phyloP scores from a whole-genome alignment of 148 eudicot species.

The Dianthus caryophyllus region DNA sequence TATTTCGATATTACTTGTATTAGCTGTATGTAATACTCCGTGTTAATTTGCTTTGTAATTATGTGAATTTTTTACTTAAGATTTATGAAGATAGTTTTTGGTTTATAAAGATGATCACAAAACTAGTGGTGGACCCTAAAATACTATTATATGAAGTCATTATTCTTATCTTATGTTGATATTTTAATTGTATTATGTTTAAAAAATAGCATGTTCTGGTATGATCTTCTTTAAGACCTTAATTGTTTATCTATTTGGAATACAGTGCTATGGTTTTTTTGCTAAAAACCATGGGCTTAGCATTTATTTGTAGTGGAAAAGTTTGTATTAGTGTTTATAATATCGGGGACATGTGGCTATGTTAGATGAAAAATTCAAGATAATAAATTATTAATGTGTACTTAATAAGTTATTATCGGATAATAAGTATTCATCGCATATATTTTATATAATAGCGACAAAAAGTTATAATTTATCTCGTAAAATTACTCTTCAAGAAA shows the following conservation, averaged over 20 bases:
- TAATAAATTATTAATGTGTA: too few species aligned
- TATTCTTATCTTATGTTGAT: slow-evolving; percentile 7
- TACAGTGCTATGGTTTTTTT: neutral
- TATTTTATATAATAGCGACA: too few species aligned
- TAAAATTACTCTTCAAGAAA: too few species aligned
- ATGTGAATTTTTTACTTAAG: too few species aligned
- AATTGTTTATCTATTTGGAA: slow-evolving; percentile 12
- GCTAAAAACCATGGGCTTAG: slow-evolving; percentile 14
- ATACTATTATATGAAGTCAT: neutral
- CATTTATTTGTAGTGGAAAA: neutral
- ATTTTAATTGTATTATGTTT: neutral
- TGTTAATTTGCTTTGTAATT: neutral
- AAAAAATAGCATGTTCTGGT: neutral
- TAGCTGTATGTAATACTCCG: too few species aligned
- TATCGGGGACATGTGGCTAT: too few species aligned
- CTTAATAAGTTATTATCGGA: too few species aligned
- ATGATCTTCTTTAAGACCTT: neutral
- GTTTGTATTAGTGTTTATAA: too few species aligned
- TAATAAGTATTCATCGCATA: too few species aligned
- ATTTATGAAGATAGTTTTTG: neutral
- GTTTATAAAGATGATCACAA: slow-evolving; percentile 10
- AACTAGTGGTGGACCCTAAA: slow-evolving; percentile 13
- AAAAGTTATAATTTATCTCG: too few species aligned
- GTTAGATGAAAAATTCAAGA: too few species aligned
- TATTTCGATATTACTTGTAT: neutral